phyloP scores from a whole-genome alignment of 208 protist species.

The Acanthamoeba healyi region DNA sequence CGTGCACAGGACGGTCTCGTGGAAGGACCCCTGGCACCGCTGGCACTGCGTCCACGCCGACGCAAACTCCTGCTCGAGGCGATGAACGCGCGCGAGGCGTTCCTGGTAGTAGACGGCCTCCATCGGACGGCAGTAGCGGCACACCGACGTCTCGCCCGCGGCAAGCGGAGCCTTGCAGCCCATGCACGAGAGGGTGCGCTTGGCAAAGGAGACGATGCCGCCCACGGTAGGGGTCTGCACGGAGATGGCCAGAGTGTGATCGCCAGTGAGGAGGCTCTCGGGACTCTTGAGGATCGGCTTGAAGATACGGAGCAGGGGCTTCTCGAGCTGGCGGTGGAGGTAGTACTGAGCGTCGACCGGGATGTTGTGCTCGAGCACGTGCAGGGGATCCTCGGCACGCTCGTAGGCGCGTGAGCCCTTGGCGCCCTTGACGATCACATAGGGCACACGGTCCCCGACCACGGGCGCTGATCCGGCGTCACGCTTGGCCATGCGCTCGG shows the following conservation, averaged over 20 bases:
- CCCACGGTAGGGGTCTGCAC: slow-evolving; percentile 95
- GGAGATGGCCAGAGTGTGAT: slow-evolving; percentile 97
- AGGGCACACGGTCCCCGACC: slow-evolving; percentile 97
- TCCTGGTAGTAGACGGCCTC: slow-evolving; percentile 96
- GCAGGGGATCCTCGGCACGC: slow-evolving; percentile 99
- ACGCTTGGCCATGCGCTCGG: slow-evolving; percentile 93
- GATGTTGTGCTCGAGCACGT: slow-evolving; percentile 97
- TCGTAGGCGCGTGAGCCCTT: slow-evolving; percentile 97
- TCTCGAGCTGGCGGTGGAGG: slow-evolving; percentile 95
- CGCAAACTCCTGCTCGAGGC: slow-evolving; percentile 97
- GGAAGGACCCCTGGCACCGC: slow-evolving; percentile 98
- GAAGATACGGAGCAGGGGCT: slow-evolving; percentile 96
- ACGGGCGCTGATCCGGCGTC: slow-evolving; percentile 92
- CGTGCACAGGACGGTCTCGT: slow-evolving; percentile 97
- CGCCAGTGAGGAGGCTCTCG: slow-evolving; percentile 93
- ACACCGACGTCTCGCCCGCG: slow-evolving; percentile 90
- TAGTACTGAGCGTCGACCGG: slow-evolving; percentile 97
- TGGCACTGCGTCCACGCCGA: slow-evolving; percentile 99
- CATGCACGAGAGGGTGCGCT: slow-evolving; percentile 96
- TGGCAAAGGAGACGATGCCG: slow-evolving; percentile 98
- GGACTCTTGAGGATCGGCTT: slow-evolving; percentile 97
- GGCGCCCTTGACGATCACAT: slow-evolving; percentile 95
- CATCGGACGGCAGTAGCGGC: slow-evolving; percentile 93
- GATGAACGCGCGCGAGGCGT: slow-evolving; percentile 93
- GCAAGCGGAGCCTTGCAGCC: slow-evolving; percentile 94